Evolutionary conservation across 352 stramenopile genomes (phyloP).

Genomic region (Elongisporangium undulatum): DNA sequence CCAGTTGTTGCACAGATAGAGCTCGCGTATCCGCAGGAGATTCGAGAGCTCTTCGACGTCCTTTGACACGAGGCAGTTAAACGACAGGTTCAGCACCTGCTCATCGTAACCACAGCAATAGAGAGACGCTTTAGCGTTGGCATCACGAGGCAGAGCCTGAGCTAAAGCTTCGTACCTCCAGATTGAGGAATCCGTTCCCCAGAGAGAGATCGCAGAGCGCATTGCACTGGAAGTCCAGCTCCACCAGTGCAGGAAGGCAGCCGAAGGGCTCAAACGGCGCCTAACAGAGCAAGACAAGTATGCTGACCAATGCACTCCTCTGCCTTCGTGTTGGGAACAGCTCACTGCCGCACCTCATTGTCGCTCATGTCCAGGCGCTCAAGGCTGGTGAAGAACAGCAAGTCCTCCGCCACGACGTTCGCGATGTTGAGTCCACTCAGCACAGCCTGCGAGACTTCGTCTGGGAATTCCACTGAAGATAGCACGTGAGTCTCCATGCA

Average conservation of each 20-base stretch:
- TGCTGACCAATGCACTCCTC: neutral
- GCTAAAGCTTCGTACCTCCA: constrained; percentile 37
- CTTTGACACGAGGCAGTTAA: constrained; percentile 61
- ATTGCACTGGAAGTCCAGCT: constrained; percentile 84
- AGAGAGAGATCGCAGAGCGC: constrained; percentile 42
- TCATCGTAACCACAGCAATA: neutral
- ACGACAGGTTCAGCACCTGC: constrained; percentile 72
- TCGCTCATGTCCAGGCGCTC: constrained; percentile 75
- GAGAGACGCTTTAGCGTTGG: neutral
- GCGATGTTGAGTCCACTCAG: constrained; percentile 59
- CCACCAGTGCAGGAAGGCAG: constrained; percentile 50
- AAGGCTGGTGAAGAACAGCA: constrained; percentile 79
- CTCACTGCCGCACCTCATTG: constrained; percentile 44
- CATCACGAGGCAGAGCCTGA: too few relatives aligned
- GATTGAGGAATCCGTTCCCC: constrained; percentile 51
- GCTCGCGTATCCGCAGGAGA: constrained; percentile 68
- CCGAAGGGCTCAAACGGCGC: constrained; percentile 62
- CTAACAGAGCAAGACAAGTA: constrained; percentile 10
- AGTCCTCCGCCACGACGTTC: constrained; percentile 58
- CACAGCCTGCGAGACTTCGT: constrained; percentile 62
- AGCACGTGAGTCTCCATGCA: neutral
- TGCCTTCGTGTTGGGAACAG: neutral
- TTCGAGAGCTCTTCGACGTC: constrained; percentile 71
- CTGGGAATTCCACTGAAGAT: constrained; percentile 67
- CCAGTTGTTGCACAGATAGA: constrained; percentile 74